Base-by-base conservation (phyloP, 139 green algal species). In the Nannochloris sp. region DNA sequence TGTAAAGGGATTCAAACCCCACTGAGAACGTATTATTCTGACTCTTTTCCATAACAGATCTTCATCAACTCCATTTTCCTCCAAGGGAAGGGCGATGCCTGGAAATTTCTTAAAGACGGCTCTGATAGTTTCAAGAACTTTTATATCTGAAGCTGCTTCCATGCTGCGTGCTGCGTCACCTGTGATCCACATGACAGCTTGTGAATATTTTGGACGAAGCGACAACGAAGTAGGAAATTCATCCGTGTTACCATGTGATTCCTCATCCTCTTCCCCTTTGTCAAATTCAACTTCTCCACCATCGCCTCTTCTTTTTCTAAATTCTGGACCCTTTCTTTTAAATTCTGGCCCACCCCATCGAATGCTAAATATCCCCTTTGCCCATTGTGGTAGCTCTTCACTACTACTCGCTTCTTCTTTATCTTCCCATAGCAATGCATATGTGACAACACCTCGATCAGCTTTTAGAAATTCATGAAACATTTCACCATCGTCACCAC, bases 1-100 rank as follows among this genome's bases (percentile, higher is more conserved):
- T 56, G 60, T 68, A 42, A 72, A 77, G 14, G 70, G 65, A 54
- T 86, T 74, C 12, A 5, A 27, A 4, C 54, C 73, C 80, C 80
- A 86, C n/a, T 51, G 38, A 1, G 80, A 68, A 44, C 62, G 61
- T 14, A 39, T 7, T 29, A 66, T 25, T 8, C 6, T 23, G 10
- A 59, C 38, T 15, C 25, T 14, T 30, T 57, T 36, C 66, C 57
- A 60, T 24, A n/a, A n/a, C n/a, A n/a, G n/a, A n/a, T n/a, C n/a
- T n/a, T n/a, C n/a, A n/a, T n/a, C n/a, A n/a, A n/a, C n/a, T n/a
- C n/a, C n/a, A n/a, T n/a, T n/a, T n/a, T n/a, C n/a, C n/a, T n/a
- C n/a, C n/a, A n/a, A n/a, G n/a, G n/a, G n/a, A n/a, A n/a, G n/a
- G n/a, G n/a, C n/a, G n/a, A n/a, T n/a, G n/a, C n/a, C n/a, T n/a